Evolutionary conservation across 805 yeast species (phyloP).

Genomic region (Lachancea nothofagi): DNA sequence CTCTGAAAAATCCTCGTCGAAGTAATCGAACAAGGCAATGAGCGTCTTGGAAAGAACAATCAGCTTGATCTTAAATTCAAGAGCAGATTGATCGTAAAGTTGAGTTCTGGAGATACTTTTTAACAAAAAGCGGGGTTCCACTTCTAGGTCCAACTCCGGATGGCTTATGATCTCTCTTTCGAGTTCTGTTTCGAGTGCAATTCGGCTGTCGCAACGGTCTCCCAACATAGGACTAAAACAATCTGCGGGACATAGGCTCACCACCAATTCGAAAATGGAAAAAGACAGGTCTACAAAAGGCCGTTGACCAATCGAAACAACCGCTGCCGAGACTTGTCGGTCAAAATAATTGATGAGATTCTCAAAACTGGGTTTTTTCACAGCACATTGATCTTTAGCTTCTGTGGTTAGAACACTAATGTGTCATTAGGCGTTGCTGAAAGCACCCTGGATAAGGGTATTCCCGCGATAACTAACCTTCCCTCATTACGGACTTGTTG

Average conservation of each 20-base stretch:
- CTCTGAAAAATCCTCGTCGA: slow-evolving; percentile 13
- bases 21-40: slow-evolving; percentile 9
- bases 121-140: slow-evolving; percentile 18
- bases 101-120: slow-evolving; percentile 10
- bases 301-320: background rate
- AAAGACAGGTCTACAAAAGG: background rate
- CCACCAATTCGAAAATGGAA: slow-evolving; percentile 5
- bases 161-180: slow-evolving; percentile 13
- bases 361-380: background rate
- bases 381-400: background rate
- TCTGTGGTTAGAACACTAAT: background rate
- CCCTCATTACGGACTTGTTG: background rate
- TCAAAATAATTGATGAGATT: slow-evolving; percentile 1
- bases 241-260: slow-evolving; percentile 7
- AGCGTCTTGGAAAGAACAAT: slow-evolving; percentile 8
- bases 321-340: background rate
- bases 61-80: slow-evolving; percentile 6
- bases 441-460: background rate
- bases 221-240: slow-evolving; percentile 2
- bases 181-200: slow-evolving; percentile 4
- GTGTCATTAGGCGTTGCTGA: too few species aligned
- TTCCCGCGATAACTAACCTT: background rate
- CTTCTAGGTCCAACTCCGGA: slow-evolving; percentile 20
- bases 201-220: background rate
- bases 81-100: slow-evolving; percentile 4